Evolutionary conservation across 2,329 filamentous ascomycete species (phyloP), one percentile per base, ranked within the genome.

Genomic region (Cordyceps militaris): DNA sequence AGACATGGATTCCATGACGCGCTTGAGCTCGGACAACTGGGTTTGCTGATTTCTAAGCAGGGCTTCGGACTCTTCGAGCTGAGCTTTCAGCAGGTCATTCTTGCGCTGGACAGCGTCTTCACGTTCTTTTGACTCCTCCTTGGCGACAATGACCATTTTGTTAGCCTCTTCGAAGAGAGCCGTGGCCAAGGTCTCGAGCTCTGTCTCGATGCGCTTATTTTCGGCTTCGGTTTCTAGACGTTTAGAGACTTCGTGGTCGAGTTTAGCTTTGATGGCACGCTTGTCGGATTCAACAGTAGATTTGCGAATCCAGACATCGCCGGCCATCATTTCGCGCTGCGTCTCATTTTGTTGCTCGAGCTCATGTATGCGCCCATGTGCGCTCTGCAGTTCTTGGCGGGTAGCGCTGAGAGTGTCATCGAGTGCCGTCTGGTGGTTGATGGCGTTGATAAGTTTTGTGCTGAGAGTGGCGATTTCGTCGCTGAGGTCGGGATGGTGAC

Each of bases 151-250:
- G 54, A 99, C 94, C 93, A 99, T 97, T 79, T 88, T 92, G 75
- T 99, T 97, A 51, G 94, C 94, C 76, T 99, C 93, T 69, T 97
- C 91, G 62, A 99, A 99, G n/a, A 99, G 80, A 28, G 91, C 91
- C 1, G 91, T 86, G 0, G 94, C 97, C 62, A 99, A 73, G 54
- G 85, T 89, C 73, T 97, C 94, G 47, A 99, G 76, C 72, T 99
- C 94, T 64, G 88, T 86, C 70, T 99, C 94, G 30, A 97, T 96
- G 62, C 86, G 86, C 71, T 88, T 89, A 77, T 94, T 96, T 57
- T 90, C 89, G 69, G 83, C 85, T 67, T 92, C 88, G 11, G 82
- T 82, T 47, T 85, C 81, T 8, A 77, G 70, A n/a, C 87, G 82
- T 63, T 83, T 78, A 50, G 76, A 79, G 65, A 79, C 84, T 70